Percentiles rank a stretch among this genome's conserved stretches.
Evolutionary conservation across 2,329 filamentous ascomycete genomes (phyloP).

Genomic region (Cordyceps militaris): DNA sequence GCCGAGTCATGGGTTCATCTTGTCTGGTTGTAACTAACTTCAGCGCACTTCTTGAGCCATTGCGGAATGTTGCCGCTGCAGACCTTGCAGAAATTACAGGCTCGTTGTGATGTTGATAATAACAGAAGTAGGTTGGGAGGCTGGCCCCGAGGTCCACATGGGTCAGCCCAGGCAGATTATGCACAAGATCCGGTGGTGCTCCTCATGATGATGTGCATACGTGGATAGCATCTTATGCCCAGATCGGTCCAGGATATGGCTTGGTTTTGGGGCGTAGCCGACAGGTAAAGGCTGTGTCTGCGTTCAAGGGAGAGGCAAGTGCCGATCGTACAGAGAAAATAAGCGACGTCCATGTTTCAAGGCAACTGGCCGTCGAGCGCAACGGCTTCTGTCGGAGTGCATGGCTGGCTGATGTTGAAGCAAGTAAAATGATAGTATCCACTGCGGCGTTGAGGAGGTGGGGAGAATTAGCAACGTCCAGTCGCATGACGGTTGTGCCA

Average conservation of each 20-base stretch:
- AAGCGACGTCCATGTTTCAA: not conserved
- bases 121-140: not conserved
- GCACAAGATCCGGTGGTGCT: conserved; percentile 8
- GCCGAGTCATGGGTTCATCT: not conserved
- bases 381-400: conserved; percentile 3
- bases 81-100: not conserved
- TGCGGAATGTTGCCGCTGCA: conserved; percentile 2
- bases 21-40: not conserved
- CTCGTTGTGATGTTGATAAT: not conserved
- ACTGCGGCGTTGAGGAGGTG: not conserved
- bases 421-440: conserved; percentile 7
- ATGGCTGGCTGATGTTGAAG: conserved; percentile 6
- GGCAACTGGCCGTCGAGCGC: not conserved
- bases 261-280: not conserved
- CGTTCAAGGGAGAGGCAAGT: not conserved
- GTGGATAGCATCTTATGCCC: conserved; percentile 7
- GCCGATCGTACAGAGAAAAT: not conserved
- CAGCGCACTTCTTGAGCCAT: not conserved
- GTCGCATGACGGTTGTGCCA: not conserved
- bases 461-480: not conserved
- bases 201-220: conserved; percentile 9
- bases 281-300: not conserved
- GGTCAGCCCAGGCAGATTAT: conserved; percentile 7
- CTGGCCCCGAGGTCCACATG: conserved; percentile 2
- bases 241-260: not conserved